These are phyloP conservation scores for Neodidymelliopsis sp. DNA, from an alignment of 2,329 filamentous ascomycete genomes.

Conservation along the genomic window DNA sequence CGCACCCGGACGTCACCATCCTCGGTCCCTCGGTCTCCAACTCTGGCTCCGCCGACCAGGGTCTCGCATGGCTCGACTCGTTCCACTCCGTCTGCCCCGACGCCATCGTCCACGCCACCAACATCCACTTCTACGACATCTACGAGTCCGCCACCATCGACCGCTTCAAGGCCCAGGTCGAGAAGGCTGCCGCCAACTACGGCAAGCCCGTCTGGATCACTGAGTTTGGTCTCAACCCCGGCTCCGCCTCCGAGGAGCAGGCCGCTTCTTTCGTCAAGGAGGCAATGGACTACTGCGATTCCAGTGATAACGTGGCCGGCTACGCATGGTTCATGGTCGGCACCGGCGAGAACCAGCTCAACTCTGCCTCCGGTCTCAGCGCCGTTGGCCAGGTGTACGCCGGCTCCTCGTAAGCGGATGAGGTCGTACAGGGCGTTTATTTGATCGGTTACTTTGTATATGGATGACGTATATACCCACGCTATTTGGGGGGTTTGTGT, in stretches of 20 bases:
- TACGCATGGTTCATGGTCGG: conserved; percentile 52
- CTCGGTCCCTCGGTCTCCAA: conserved; percentile 47
- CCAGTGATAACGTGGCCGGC: conserved; percentile 37
- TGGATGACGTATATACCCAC: conserved; percentile 20
- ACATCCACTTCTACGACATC: conserved; percentile 52
- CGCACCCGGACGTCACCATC: conserved; percentile 42
- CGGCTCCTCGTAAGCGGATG: conserved; percentile 18
- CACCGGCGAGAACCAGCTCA: conserved; percentile 40
- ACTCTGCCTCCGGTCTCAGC: conserved; percentile 27
- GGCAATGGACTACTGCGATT: conserved; percentile 45
- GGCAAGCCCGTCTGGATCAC: conserved; percentile 49
- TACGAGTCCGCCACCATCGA: conserved; percentile 37
- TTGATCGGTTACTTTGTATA: conserved; percentile 12
- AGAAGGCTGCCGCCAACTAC: conserved; percentile 38
- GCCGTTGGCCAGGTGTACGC: conserved; percentile 39
- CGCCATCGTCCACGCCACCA: conserved; percentile 46
- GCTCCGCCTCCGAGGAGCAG: conserved; percentile 37
- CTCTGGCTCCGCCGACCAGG: conserved; percentile 29
- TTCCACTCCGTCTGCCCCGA: conserved; percentile 45
- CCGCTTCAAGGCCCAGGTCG: conserved; percentile 51
- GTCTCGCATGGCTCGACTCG: conserved; percentile 41
- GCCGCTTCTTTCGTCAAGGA: conserved; percentile 45
- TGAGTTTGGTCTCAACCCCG: conserved; percentile 48
- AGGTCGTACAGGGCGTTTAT: conserved; percentile 9
- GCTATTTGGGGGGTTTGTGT: conserved; percentile 11